A percentile compares a stretch with the other conserved stretches of the same genome.
Conservation (phyloP, 2,329 filamentous ascomycete genomes). For the Ascochyta clinopodiicola region DNA sequence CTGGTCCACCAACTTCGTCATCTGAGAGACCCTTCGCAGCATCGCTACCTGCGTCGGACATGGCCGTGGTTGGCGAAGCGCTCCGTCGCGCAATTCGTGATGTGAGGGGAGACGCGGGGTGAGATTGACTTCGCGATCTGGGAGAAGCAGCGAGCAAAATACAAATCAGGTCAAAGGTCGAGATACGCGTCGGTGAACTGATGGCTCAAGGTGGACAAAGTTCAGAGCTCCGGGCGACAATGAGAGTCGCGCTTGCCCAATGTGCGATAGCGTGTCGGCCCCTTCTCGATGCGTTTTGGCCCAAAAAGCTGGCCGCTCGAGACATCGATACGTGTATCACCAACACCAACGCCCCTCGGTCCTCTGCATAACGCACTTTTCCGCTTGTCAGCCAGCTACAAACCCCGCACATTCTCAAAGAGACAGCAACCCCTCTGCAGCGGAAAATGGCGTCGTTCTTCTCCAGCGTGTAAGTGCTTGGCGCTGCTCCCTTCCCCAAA, state of each 20-base stretch:
- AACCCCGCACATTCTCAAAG: conserved; percentile 8
- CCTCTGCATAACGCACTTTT: conserved; percentile 32
- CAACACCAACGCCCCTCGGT: conserved; percentile 29
- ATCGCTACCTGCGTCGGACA: conserved; percentile 44
- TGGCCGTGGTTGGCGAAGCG: conserved; percentile 25
- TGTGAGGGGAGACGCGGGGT: not conserved
- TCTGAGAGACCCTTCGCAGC: conserved; percentile 35
- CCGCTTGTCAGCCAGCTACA: conserved; percentile 15
- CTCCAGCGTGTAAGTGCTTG: conserved; percentile 52
- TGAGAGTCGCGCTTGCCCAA: conserved; percentile 27
- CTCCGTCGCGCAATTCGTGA: conserved; percentile 5
- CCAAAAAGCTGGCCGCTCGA: conserved; percentile 35
- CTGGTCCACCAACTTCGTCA: conserved; percentile 43
- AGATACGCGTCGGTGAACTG: conserved; percentile 16
- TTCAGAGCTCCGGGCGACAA: conserved; percentile 26
- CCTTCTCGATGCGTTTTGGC: conserved; percentile 39
- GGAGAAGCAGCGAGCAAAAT: not conserved
- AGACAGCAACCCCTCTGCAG: conserved; percentile 16
- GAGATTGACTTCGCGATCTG: conserved; percentile 1
- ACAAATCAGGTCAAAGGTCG: not conserved
- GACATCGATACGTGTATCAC: conserved; percentile 38
- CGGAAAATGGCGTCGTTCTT: conserved; percentile 50
- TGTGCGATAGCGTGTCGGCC: conserved; percentile 32
- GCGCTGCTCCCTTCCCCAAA: conserved; percentile 38
- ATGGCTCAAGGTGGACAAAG: conserved; percentile 27